Base-by-base conservation (phyloP, 441 rosid species). In the Eutrema salsugineum region DNA sequence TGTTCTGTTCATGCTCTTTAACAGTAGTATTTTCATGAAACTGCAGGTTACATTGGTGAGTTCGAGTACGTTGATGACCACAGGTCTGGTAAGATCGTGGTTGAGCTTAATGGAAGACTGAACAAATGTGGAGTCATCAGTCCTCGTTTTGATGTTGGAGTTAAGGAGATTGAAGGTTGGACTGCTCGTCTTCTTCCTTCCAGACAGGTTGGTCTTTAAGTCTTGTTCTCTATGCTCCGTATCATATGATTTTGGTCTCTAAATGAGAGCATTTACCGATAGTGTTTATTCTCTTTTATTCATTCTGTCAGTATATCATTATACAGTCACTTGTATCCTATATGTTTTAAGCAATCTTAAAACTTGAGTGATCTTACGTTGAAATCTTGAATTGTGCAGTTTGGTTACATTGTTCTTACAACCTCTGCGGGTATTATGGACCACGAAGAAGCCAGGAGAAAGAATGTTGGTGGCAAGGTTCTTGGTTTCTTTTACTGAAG, bases 391-490 rank as follows among this genome's bases (percentile, higher is more conserved):
- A 39, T 39, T 48, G 1, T 79, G 79, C 77, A 87, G 92, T 87
- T 87, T 61, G 92, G 92, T 0, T 87, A 84, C 44, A 87, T 87
- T 32, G 92, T 87, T 75, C 81, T 87, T 63, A 87, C 92, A 5
- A 87, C 92, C 42, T 87, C 92, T 0, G 92, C 92, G 0, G 92
- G 92, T 32, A 85, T 87, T 74, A 87, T 87, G 92, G 92, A 87
- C 75, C 92, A 87, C 7, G 92, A 87, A 77, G 92, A 87, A 72
- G 92, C 92, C 0, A 87, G 92, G 70, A 85, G 92, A 63, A 87
- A 87, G 89, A 87, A 87, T 66, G 92, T 85, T 49, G 92, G 89
- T 48, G 92, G 92, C 20, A 87, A 87, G 79, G 87, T 87, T 24
- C 87, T 87, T 59, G 91, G 91, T 8, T 87, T 87, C 84, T 78